Conservation (phyloP, 2,329 filamentous ascomycete genomes). For the Fusarium stilboides region DNA sequence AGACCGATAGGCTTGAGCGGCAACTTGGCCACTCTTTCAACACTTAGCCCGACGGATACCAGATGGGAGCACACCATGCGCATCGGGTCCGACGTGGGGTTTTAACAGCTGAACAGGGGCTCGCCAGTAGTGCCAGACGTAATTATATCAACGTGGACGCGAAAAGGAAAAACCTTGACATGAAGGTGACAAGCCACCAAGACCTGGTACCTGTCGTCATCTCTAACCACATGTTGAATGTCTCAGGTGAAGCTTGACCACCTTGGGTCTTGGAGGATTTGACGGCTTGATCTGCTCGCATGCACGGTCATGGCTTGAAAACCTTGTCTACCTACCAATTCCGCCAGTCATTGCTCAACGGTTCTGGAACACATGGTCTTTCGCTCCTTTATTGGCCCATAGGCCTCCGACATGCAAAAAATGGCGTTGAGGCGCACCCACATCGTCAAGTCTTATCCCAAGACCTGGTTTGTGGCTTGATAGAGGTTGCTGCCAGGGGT, state of each 20-base stretch:
- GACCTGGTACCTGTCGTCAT: slow-evolving; percentile 31
- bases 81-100: slow-evolving; percentile 19
- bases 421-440: slow-evolving; percentile 29
- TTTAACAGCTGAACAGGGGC: slow-evolving; percentile 32
- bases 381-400: slow-evolving; percentile 25
- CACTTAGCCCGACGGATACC: slow-evolving; percentile 5
- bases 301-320: slow-evolving; percentile 41
- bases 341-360: slow-evolving; percentile 30
- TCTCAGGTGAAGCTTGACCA: slow-evolving; percentile 44
- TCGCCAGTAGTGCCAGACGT: slow-evolving; percentile 19
- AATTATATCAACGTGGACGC: slow-evolving; percentile 19
- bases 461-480: slow-evolving; percentile 38
- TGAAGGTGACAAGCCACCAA: slow-evolving; percentile 11
- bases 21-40: slow-evolving; percentile 2
- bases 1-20: slow-evolving; percentile 5
- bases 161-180: slow-evolving; percentile 14
- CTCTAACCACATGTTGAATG: slow-evolving; percentile 30
- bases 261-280: slow-evolving; percentile 15
- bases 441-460: slow-evolving; percentile 35
- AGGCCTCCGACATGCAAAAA: slow-evolving; percentile 25
- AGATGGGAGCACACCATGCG: slow-evolving; percentile 15
- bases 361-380: slow-evolving; percentile 35
- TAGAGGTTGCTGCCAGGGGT: slow-evolving; percentile 30
- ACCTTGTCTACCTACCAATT: slow-evolving; percentile 25
- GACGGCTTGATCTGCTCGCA: slow-evolving; percentile 36